A percentile compares a stretch with the other conserved stretches of the same genome.
Evolutionary conservation across 1,284 basidiomycete species (phyloP).

Genomic region (Mycosarcoma maydis): DNA sequence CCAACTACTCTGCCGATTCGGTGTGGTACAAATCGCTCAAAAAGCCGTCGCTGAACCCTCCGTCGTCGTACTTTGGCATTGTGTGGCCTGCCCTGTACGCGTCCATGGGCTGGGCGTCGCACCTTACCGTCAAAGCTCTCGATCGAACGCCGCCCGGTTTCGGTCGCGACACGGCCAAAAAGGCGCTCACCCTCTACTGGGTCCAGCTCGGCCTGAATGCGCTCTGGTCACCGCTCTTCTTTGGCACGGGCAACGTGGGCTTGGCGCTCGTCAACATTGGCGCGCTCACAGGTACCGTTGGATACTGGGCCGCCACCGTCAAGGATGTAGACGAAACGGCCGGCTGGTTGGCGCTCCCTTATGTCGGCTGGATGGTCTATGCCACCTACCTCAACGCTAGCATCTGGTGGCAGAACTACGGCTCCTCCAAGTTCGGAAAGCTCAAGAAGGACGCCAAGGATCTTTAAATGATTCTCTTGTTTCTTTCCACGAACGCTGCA

Average conservation of each 20-base stretch:
- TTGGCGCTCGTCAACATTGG: conserved; percentile 74
- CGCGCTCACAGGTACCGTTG: conserved; percentile 73
- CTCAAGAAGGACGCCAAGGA: conserved; percentile 52
- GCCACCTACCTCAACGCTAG: conserved; percentile 79
- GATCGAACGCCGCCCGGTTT: conserved; percentile 60
- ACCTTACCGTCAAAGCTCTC: conserved; percentile 69
- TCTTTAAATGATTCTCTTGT: conserved; percentile 13
- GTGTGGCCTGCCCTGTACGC: conserved; percentile 73
- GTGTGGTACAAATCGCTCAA: conserved; percentile 58
- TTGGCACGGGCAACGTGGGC: conserved; percentile 69
- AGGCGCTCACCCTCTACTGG: conserved; percentile 77
- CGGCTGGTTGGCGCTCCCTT: conserved; percentile 45
- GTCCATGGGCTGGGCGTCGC: conserved; percentile 77
- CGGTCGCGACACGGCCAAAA: conserved; percentile 70
- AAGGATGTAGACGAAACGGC: conserved; percentile 63
- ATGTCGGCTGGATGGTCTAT: conserved; percentile 72
- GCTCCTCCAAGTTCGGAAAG: conserved; percentile 47
- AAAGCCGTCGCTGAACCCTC: conserved; percentile 56
- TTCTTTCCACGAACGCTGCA: too few species aligned
- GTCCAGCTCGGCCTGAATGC: conserved; percentile 76
- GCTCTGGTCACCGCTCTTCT: conserved; percentile 79
- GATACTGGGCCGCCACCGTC: conserved; percentile 67
- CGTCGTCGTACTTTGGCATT: conserved; percentile 38
- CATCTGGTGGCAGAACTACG: conserved; percentile 70
- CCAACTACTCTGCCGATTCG: conserved; percentile 47